phyloP scores from a whole-genome alignment of 2,329 filamentous ascomycete species.

The Penicillium glabrum region DNA sequence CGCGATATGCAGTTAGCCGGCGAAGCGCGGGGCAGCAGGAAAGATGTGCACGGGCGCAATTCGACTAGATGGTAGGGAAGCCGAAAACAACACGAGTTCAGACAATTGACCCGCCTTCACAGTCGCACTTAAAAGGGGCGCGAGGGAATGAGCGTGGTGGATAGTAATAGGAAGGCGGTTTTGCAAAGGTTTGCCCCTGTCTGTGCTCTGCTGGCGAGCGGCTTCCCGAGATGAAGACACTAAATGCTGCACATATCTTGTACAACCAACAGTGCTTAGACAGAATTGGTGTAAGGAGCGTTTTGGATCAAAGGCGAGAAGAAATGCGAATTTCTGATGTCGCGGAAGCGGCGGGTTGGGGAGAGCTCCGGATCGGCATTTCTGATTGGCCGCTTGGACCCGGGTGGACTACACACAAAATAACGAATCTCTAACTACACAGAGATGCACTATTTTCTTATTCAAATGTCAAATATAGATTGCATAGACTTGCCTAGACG shows the following conservation, averaged over 20 bases:
- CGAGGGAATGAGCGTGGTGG: constrained; percentile 4
- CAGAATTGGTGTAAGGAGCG: background rate
- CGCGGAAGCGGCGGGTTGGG: constrained; percentile 33
- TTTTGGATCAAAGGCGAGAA: background rate
- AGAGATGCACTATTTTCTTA: background rate
- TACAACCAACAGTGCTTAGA: background rate
- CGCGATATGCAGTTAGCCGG: background rate
- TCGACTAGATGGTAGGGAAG: constrained; percentile 16
- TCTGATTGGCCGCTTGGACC: constrained; percentile 25
- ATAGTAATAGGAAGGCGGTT: constrained; percentile 2
- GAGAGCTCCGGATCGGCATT: constrained; percentile 16
- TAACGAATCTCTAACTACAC: background rate
- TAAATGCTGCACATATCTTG: constrained; percentile 18
- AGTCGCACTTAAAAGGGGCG: background rate
- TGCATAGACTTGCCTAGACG: constrained; percentile 11
- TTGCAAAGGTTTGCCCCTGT: constrained; percentile 17
- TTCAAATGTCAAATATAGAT: background rate
- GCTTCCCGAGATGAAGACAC: constrained; percentile 16
- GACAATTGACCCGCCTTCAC: constrained; percentile 12
- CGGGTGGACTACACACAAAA: constrained; percentile 4
- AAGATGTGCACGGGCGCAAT: background rate
- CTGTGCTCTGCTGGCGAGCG: constrained; percentile 20
- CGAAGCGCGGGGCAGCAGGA: background rate
- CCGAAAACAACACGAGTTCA: constrained; percentile 14
- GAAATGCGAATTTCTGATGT: constrained; percentile 20